Percentiles rank a stretch among this genome's conserved stretches.
Conservation (phyloP, 1,284 basidiomycete species). For the Exobasidium rhododendri region DNA sequence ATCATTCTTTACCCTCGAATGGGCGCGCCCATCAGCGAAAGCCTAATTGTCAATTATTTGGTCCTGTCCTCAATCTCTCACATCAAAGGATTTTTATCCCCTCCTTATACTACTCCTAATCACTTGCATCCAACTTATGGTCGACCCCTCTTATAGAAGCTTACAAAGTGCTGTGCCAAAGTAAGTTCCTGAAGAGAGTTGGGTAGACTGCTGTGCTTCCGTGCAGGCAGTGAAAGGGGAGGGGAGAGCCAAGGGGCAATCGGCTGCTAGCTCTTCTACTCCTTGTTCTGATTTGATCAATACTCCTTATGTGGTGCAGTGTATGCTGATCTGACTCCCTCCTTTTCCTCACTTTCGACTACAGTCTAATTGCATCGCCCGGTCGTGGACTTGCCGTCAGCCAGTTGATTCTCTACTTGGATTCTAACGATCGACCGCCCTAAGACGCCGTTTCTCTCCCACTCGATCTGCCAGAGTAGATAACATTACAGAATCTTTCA, state of each 20-base stretch:
- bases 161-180: conserved; percentile 34
- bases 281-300: too few relatives aligned
- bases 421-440: conserved; percentile 45
- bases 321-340: not conserved
- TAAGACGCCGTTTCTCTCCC: conserved; percentile 28
- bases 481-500: too few relatives aligned
- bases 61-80: too few relatives aligned
- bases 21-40: too few relatives aligned
- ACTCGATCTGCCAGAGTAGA: too few relatives aligned
- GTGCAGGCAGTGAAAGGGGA: not conserved
- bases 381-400: conserved; percentile 18
- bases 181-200: conserved; percentile 11
- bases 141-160: conserved; percentile 45
- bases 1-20: too few relatives aligned
- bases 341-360: conserved; percentile 1
- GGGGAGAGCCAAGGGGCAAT: too few relatives aligned
- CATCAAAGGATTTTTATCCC: too few relatives aligned
- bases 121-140: conserved; percentile 32
- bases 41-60: too few relatives aligned
- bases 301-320: too few relatives aligned
- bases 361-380: conserved; percentile 7
- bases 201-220: not conserved
- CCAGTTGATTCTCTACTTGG: conserved; percentile 44
- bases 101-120: not conserved
- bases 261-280: too few relatives aligned